Evolutionary conservation across 2,329 filamentous ascomycete species (phyloP).

Genomic region (Clonostachys solani): DNA sequence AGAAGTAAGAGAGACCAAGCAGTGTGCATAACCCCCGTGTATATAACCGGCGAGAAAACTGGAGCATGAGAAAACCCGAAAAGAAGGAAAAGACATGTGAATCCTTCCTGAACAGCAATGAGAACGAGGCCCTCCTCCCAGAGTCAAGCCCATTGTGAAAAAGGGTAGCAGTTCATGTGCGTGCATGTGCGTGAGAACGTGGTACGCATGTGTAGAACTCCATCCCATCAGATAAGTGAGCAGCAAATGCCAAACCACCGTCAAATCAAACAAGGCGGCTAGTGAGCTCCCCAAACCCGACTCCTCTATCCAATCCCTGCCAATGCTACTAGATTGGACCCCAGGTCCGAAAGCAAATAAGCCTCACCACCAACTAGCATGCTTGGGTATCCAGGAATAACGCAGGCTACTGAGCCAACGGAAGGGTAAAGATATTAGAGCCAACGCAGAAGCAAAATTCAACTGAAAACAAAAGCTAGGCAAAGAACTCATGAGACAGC

Average conservation of each 20-base stretch:
- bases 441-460: constrained; percentile 11
- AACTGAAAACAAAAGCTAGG: constrained; percentile 10
- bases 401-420: constrained; percentile 9
- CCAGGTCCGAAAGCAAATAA: constrained; percentile 23
- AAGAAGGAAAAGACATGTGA: background rate
- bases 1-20: too few species aligned
- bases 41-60: too few species aligned
- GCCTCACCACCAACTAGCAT: constrained; percentile 24
- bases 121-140: background rate
- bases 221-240: constrained; percentile 2
- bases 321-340: constrained; percentile 23
- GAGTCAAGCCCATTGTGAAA: background rate
- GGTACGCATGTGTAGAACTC: too few species aligned
- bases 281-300: constrained; percentile 11
- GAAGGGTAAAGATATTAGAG: background rate
- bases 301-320: constrained; percentile 32
- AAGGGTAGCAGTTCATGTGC: too few species aligned
- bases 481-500: constrained; percentile 3
- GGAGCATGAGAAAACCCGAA: too few species aligned
- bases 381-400: constrained; percentile 25
- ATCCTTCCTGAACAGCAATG: background rate
- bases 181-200: too few species aligned
- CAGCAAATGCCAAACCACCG: constrained; percentile 5
- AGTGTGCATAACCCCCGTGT: too few species aligned
- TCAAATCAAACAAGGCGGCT: constrained; percentile 6